Conservation (phyloP, 805 yeast species). For the Ogataea thermomethanolica region DNA sequence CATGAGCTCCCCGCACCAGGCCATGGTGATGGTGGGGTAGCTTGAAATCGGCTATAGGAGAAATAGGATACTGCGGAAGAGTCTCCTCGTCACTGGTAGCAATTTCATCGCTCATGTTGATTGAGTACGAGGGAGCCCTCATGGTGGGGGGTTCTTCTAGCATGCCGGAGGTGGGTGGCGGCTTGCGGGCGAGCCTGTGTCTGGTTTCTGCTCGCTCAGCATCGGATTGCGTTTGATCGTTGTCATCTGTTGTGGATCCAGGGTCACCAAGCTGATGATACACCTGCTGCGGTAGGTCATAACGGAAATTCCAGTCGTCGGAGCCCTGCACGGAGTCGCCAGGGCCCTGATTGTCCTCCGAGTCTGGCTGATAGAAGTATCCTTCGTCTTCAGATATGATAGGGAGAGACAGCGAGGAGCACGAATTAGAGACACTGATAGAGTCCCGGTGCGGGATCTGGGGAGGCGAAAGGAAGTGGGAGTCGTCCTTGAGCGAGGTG, state of each 20-base stretch:
- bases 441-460: slow-evolving; percentile 3
- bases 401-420: slow-evolving; percentile 20
- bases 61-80: slow-evolving; percentile 23
- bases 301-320: slow-evolving; percentile 3
- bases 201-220: not conserved
- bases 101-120: not conserved
- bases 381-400: slow-evolving; percentile 23
- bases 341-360: not conserved
- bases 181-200: slow-evolving; percentile 11
- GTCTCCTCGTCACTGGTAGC: slow-evolving; percentile 4
- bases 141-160: not conserved
- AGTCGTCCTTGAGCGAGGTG: slow-evolving; percentile 11
- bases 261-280: slow-evolving; percentile 2
- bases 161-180: slow-evolving; percentile 14
- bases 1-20: slow-evolving; percentile 22
- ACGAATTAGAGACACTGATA: slow-evolving; percentile 14
- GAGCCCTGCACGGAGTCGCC: not conserved
- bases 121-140: not conserved
- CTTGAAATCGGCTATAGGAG: slow-evolving; percentile 11
- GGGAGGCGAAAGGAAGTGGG: slow-evolving; percentile 8
- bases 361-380: not conserved
- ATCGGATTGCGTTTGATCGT: not conserved
- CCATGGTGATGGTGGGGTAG: slow-evolving; percentile 25
- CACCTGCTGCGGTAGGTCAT: slow-evolving; percentile 2
- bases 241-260: not conserved